Conservation (phyloP, 2,329 filamentous ascomycete genomes). For the Fusarium chlamydosporum region DNA sequence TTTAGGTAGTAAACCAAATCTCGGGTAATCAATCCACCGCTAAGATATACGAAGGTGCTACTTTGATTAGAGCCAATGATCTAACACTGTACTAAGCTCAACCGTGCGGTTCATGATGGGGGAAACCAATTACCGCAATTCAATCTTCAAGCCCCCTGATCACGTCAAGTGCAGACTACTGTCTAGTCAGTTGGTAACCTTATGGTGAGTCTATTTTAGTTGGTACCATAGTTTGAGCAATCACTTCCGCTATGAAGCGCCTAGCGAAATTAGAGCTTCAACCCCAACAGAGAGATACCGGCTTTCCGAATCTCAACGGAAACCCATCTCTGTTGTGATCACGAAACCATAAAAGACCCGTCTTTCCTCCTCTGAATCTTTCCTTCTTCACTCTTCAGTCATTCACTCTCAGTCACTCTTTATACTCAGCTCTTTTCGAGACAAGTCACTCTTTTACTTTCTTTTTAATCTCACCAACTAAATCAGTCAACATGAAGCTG, state of each 20-base stretch:
- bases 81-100: not conserved
- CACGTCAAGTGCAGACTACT: constrained; percentile 4
- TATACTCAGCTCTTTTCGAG: constrained; percentile 19
- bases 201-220: not conserved
- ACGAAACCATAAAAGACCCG: constrained; percentile 23
- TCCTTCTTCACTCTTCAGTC: constrained; percentile 18
- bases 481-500: constrained; percentile 34
- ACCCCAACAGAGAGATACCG: not conserved
- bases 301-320: constrained; percentile 3
- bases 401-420: constrained; percentile 29
- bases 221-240: no score
- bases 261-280: constrained; percentile 14
- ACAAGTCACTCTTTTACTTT: constrained; percentile 3
- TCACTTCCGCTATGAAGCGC: constrained; percentile 4
- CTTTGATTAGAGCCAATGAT: not conserved
- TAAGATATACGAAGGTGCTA: not conserved
- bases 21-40: not conserved
- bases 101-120: not conserved
- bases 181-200: not conserved
- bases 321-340: not conserved
- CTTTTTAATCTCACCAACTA: not conserved
- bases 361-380: not conserved
- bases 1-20: not conserved
- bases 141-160: not conserved
- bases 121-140: not conserved